Percentiles rank a stretch among this genome's conserved stretches.
These are phyloP conservation scores for Adansonia madagascariensis DNA, from an alignment of 441 rosid species.

Conservation along the genomic window DNA sequence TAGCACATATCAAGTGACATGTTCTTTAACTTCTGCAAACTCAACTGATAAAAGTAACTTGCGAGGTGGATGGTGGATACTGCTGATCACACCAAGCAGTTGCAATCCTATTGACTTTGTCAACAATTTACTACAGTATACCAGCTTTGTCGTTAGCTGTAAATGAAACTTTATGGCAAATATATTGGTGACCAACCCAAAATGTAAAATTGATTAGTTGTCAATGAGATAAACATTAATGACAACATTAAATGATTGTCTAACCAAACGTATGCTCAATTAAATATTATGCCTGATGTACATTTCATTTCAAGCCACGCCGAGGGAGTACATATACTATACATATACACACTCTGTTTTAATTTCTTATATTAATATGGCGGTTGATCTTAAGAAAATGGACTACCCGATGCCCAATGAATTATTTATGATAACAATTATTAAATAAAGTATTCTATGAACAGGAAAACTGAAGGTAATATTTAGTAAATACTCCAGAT, in stretches of 20 bases:
- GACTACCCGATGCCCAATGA: neutral
- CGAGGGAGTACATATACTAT: neutral
- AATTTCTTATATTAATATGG: neutral
- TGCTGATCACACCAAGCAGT: neutral
- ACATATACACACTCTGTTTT: neutral
- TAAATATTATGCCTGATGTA: neutral
- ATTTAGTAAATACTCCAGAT: neutral
- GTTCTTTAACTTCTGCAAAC: neutral
- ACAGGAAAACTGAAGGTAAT: neutral
- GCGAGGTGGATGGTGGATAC: neutral
- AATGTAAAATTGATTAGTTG: constrained; percentile 1
- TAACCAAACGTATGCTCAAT: neutral
- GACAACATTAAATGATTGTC: constrained; percentile 1
- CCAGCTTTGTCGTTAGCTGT: neutral
- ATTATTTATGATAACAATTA: neutral
- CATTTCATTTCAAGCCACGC: constrained; percentile 1
- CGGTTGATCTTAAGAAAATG: constrained; percentile 1
- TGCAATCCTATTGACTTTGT: neutral
- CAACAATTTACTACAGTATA: neutral
- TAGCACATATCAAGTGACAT: neutral
- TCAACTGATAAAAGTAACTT: neutral
- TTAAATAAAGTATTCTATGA: neutral
- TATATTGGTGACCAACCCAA: too few relatives aligned
- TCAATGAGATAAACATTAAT: neutral
- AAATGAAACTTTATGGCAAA: too few relatives aligned